Percentiles rank a stretch among this genome's conserved stretches.
These are phyloP conservation scores for Suillus americanus DNA, from an alignment of 768 basidiomycete genomes.

Conservation along the genomic window DNA sequence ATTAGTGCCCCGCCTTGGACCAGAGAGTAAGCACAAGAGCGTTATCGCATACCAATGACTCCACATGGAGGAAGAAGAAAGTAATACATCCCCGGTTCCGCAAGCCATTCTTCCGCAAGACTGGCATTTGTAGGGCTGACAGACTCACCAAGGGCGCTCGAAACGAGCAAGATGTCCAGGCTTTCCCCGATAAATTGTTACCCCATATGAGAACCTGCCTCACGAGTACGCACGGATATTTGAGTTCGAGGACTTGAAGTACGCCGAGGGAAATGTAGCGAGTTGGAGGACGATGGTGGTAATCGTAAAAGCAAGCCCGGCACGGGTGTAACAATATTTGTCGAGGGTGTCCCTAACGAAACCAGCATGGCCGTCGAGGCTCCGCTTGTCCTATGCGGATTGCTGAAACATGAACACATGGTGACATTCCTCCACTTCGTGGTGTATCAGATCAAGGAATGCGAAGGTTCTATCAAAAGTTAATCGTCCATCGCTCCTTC, in stretches of 20 bases:
- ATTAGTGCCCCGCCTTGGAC: constrained; percentile 50
- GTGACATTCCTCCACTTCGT: constrained; percentile 90
- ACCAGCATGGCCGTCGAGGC: constrained; percentile 37
- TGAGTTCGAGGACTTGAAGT: constrained; percentile 92
- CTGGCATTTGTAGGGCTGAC: neutral
- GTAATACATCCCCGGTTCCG: constrained; percentile 55
- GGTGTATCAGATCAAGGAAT: constrained; percentile 93
- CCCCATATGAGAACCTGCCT: constrained; percentile 90
- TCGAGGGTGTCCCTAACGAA: constrained; percentile 67
- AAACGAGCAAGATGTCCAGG: constrained; percentile 77
- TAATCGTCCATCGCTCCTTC: neutral
- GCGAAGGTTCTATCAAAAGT: constrained; percentile 86
- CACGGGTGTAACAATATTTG: constrained; percentile 68
- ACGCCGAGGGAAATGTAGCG: constrained; percentile 73
- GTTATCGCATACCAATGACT: constrained; percentile 70
- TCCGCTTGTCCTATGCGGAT: constrained; percentile 58
- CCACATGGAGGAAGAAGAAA: constrained; percentile 80
- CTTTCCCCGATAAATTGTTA: constrained; percentile 97
- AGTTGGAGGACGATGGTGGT: constrained; percentile 59
- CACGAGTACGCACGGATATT: constrained; percentile 93
- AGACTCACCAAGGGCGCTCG: constrained; percentile 66
- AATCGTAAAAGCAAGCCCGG: constrained; percentile 51
- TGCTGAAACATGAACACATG: constrained; percentile 95
- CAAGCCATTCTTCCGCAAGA: neutral
- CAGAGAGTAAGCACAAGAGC: constrained; percentile 53